These are phyloP conservation scores for Filobasidium floriforme DNA, from an alignment of 768 basidiomycete genomes.

Conservation along the genomic window DNA sequence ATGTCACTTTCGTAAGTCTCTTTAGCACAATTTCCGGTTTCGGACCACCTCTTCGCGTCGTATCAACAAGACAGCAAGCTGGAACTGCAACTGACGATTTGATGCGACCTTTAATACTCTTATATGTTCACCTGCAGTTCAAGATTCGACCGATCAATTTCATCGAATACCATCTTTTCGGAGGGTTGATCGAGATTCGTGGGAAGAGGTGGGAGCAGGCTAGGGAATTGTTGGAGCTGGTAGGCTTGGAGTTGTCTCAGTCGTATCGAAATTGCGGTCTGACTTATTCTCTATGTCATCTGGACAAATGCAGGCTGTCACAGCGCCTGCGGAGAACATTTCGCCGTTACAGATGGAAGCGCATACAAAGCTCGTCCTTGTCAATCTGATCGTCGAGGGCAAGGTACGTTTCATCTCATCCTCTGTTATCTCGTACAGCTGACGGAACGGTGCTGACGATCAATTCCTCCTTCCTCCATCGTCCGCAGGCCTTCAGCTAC, in stretches of 20 bases:
- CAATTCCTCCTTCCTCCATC: not conserved
- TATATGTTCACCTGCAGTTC: constrained; percentile 1
- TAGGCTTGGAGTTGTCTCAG: constrained; percentile 1
- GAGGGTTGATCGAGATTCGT: constrained; percentile 12
- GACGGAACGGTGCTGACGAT: too few relatives aligned
- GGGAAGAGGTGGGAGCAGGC: constrained; percentile 15
- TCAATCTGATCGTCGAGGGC: constrained; percentile 18
- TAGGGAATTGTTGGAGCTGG: constrained; percentile 18
- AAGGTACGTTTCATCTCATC: constrained; percentile 10
- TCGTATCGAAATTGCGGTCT: not conserved
- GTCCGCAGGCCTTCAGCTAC: constrained; percentile 1
- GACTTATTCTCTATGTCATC: not conserved
- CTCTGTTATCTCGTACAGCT: not conserved
- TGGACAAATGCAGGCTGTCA: constrained; percentile 9
- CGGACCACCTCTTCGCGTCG: too few relatives aligned
- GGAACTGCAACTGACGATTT: not conserved
- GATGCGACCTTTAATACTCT: not conserved
- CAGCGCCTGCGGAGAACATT: constrained; percentile 4
- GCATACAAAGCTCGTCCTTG: constrained; percentile 20
- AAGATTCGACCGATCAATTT: constrained; percentile 11
- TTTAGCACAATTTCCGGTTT: not conserved
- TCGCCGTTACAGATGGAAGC: constrained; percentile 19
- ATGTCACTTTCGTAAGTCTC: not conserved
- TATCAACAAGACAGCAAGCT: too few relatives aligned
- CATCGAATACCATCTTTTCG: constrained; percentile 19